Conservation (phyloP, 495 filamentous ascomycete genomes). For the Hapsidospora chrysogenum region DNA sequence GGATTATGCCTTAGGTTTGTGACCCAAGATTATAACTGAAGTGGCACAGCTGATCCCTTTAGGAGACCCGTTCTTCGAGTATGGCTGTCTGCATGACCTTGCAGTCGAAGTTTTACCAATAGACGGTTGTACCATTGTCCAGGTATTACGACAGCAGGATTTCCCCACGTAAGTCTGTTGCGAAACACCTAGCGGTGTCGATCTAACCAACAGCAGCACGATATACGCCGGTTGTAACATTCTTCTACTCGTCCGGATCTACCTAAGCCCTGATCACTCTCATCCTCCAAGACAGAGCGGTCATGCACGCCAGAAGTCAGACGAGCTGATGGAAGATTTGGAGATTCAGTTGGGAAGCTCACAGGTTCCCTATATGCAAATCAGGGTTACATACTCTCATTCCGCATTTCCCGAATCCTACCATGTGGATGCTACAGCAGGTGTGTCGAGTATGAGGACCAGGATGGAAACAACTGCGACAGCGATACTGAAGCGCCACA, state of each 20-base stretch:
- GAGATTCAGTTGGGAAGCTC: conserved; percentile 28
- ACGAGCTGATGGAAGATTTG: conserved; percentile 32
- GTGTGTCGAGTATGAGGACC: conserved; percentile 14
- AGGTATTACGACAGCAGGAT: conserved; percentile 16
- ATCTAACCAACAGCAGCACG: conserved; percentile 10
- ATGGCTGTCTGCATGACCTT: conserved; percentile 26
- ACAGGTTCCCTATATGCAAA: conserved; percentile 22
- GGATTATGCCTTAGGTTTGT: background rate
- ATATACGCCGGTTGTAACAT: conserved; percentile 19
- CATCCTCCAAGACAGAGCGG: conserved; percentile 3
- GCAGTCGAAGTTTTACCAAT: conserved; percentile 18
- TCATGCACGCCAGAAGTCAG: conserved; percentile 17
- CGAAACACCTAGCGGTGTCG: background rate
- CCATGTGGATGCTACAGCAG: conserved; percentile 4
- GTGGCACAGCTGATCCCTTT: too few relatives aligned
- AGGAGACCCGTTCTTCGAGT: conserved; percentile 10
- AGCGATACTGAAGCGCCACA: conserved; percentile 23
- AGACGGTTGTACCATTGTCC: conserved; percentile 13
- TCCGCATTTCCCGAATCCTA: conserved; percentile 23
- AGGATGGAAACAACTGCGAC: conserved; percentile 23
- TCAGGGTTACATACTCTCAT: conserved; percentile 28
- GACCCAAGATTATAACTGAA: background rate
- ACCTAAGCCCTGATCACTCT: conserved; percentile 4
- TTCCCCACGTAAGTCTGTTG: conserved; percentile 8
- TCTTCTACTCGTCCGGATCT: conserved; percentile 21